Conservation (phyloP, 202 grass and related monocot genomes). For the Schoenoplectus tabernaemontani region DNA sequence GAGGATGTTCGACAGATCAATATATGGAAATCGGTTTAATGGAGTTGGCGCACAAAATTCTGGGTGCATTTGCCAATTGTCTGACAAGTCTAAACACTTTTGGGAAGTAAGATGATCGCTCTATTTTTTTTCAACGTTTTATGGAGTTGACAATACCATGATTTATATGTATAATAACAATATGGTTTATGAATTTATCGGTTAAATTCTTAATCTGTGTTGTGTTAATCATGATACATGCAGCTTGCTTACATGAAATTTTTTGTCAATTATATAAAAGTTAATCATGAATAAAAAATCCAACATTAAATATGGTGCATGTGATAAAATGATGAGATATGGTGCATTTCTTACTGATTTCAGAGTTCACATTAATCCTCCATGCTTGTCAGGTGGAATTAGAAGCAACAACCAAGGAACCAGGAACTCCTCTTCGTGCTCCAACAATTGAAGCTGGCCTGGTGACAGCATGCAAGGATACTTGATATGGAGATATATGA, state of each 20-base stretch:
- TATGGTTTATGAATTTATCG: background rate
- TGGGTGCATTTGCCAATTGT: slow-evolving; percentile 83
- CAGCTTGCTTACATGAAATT: background rate
- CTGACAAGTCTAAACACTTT: slow-evolving; percentile 73
- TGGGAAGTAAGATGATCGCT: slow-evolving; percentile 70
- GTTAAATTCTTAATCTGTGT: background rate
- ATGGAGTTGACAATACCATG: too few species aligned
- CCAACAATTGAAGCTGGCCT: slow-evolving; percentile 74
- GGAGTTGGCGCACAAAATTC: slow-evolving; percentile 77
- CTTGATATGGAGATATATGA: slow-evolving; percentile 75
- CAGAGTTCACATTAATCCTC: background rate
- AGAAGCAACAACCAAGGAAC: slow-evolving; percentile 54
- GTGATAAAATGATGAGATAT: background rate
- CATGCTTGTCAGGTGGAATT: slow-evolving; percentile 49
- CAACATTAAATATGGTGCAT: background rate
- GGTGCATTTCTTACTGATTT: background rate
- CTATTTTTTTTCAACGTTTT: background rate
- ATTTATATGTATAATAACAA: background rate
- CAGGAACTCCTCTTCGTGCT: slow-evolving; percentile 63
- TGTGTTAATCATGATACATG: background rate
- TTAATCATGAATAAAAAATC: background rate
- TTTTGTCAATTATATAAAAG: background rate
- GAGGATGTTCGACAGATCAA: slow-evolving; percentile 34
- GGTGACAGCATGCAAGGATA: slow-evolving; percentile 76
- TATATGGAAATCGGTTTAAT: slow-evolving; percentile 56